Percentiles rank a stretch among this genome's conserved stretches.
phyloP scores from a whole-genome alignment of 371 early-diverging fungal genomes.

The Capniomyces stellatus region DNA sequence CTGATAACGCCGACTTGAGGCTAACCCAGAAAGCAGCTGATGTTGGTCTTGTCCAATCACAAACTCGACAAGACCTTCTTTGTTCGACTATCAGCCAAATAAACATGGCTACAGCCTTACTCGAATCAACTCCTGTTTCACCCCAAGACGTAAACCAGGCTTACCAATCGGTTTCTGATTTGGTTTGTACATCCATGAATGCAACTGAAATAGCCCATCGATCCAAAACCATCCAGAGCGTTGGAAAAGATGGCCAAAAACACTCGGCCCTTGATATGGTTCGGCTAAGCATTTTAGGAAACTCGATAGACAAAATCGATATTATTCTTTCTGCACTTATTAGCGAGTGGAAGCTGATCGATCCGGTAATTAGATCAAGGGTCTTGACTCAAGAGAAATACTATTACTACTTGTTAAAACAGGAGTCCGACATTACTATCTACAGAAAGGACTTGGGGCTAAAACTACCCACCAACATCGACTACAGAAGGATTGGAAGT shows the following conservation, averaged over 20 bases:
- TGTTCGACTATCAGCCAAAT: background rate
- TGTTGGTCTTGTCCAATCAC: slow-evolving; percentile 16
- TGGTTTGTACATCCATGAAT: background rate
- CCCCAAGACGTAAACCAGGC: background rate
- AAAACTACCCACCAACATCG: slow-evolving; percentile 38
- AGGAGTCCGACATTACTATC: slow-evolving; percentile 36
- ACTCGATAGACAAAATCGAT: slow-evolving; percentile 5
- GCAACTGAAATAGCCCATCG: background rate
- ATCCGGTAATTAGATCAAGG: slow-evolving; percentile 13
- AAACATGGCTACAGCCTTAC: background rate
- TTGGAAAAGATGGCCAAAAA: slow-evolving; percentile 7
- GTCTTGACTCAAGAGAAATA: slow-evolving; percentile 37
- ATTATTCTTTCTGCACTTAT: slow-evolving; percentile 8
- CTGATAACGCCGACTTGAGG: slow-evolving; percentile 67
- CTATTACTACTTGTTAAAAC: slow-evolving; percentile 46
- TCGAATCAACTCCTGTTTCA: background rate
- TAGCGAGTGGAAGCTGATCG: slow-evolving; percentile 14
- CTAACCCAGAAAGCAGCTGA: slow-evolving; percentile 33
- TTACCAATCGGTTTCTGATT: background rate
- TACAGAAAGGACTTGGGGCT: slow-evolving; percentile 47
- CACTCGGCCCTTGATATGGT: slow-evolving; percentile 24
- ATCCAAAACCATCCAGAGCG: background rate
- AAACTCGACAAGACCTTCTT: background rate
- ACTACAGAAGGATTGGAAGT: slow-evolving; percentile 45
- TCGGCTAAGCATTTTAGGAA: slow-evolving; percentile 13